Conservation (phyloP, 345 rosid genomes). For the Moricandia arvensis region DNA sequence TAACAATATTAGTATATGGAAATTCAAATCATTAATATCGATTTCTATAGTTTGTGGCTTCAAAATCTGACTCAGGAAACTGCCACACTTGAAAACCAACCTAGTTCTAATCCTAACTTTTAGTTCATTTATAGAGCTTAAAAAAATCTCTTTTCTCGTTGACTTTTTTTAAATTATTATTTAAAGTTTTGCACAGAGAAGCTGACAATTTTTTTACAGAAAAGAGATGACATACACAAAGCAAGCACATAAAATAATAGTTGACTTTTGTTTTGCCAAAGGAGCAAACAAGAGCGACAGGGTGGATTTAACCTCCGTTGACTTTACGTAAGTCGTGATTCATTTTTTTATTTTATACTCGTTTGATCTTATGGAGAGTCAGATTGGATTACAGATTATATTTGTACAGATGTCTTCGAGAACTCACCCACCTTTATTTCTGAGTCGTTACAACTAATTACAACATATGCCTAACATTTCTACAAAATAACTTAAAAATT, state of each 20-base stretch:
- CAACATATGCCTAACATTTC: not conserved
- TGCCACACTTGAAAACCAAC: slow-evolving; percentile 27
- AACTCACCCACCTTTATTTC: not conserved
- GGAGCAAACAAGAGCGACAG: slow-evolving; percentile 30
- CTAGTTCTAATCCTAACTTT: not conserved
- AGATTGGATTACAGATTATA: not conserved
- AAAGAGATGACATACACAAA: slow-evolving; percentile 4
- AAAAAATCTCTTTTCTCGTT: not conserved
- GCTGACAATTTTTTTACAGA: not conserved
- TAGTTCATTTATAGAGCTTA: not conserved
- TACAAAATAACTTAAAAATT: not conserved
- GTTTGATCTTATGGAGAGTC: not conserved
- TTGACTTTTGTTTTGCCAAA: slow-evolving; percentile 37
- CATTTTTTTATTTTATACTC: not conserved
- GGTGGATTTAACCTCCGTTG: slow-evolving; percentile 31
- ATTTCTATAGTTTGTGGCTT: slow-evolving; percentile 13
- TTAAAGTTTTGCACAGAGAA: not conserved
- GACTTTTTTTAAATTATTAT: not conserved
- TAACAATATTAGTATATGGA: slow-evolving; percentile 8
- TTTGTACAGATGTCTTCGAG: not conserved
- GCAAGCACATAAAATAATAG: slow-evolving; percentile 13
- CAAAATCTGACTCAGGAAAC: slow-evolving; percentile 32
- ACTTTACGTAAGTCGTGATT: slow-evolving; percentile 17
- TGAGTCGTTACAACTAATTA: not conserved
- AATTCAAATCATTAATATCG: slow-evolving; percentile 13